phyloP scores from a whole-genome alignment of 2,329 filamentous ascomycete genomes.

The Hypoxylon sp. region DNA sequence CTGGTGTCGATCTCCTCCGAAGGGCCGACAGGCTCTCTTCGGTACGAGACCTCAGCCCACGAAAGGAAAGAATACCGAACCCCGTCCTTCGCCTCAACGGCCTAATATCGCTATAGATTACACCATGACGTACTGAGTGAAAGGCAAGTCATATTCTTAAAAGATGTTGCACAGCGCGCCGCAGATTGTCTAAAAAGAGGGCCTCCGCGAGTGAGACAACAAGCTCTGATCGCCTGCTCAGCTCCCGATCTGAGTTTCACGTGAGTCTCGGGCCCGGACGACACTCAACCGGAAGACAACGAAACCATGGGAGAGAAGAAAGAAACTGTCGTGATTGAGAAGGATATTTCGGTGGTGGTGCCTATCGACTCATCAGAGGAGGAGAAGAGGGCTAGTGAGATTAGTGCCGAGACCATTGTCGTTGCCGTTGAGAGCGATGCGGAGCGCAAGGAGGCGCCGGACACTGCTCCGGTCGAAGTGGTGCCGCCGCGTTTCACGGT shows the following conservation, averaged over 20 bases:
- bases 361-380: slow-evolving; percentile 11
- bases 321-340: slow-evolving; percentile 28
- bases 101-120: slow-evolving; percentile 24
- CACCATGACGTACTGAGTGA: slow-evolving; percentile 9
- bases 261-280: slow-evolving; percentile 16
- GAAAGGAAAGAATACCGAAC: slow-evolving; percentile 32
- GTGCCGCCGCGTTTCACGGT: slow-evolving; percentile 38
- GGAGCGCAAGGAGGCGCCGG: slow-evolving; percentile 27
- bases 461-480: slow-evolving; percentile 22
- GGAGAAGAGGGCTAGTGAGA: slow-evolving; percentile 32
- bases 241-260: slow-evolving; percentile 19
- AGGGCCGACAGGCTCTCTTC: slow-evolving; percentile 25
- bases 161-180: slow-evolving; percentile 21
- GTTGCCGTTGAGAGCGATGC: slow-evolving; percentile 18
- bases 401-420: slow-evolving; percentile 37
- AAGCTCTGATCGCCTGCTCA: slow-evolving; percentile 21
- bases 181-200: slow-evolving; percentile 2
- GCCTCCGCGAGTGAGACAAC: slow-evolving; percentile 12
- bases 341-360: slow-evolving; percentile 26
- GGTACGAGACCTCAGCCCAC: slow-evolving; percentile 9
- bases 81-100: slow-evolving; percentile 21
- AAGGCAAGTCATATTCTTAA: slow-evolving; percentile 16
- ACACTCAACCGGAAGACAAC: slow-evolving; percentile 10
- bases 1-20: slow-evolving; percentile 27
- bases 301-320: slow-evolving; percentile 35